These are phyloP conservation scores for Penicillium sclerotiorum DNA, from an alignment of 2,329 filamentous ascomycete genomes.

Conservation along the genomic window DNA sequence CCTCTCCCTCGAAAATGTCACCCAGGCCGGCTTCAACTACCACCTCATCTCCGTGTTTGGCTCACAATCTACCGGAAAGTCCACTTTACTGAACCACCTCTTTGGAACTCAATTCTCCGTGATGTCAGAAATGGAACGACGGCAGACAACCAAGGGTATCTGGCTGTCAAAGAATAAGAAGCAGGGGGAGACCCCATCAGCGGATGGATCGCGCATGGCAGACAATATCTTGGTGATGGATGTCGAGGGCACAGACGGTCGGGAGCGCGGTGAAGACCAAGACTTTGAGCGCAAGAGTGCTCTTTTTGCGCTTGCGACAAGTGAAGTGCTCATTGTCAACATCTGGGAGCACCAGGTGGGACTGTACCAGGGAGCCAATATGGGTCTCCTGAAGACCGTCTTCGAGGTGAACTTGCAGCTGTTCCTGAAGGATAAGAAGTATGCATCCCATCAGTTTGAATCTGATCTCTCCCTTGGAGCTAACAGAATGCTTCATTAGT, in stretches of 20 bases:
- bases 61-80: slow-evolving; percentile 97
- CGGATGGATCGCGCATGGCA: slow-evolving; percentile 69
- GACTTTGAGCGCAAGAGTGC: slow-evolving; percentile 99
- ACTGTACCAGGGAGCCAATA: slow-evolving; percentile 96
- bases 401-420: slow-evolving; percentile 98
- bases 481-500: slow-evolving; percentile 53
- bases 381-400: slow-evolving; percentile 97
- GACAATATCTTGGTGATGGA: slow-evolving; percentile 99
- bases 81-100: slow-evolving; percentile 90
- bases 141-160: slow-evolving; percentile 98
- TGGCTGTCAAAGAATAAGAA: slow-evolving; percentile 98
- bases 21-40: slow-evolving; percentile 95
- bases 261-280: slow-evolving; percentile 95
- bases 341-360: slow-evolving; percentile 99
- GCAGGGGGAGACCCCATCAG: slow-evolving; percentile 40
- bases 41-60: slow-evolving; percentile 99
- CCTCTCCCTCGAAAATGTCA: slow-evolving; percentile 75
- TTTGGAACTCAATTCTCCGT: slow-evolving; percentile 97
- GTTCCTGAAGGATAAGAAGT: slow-evolving; percentile 94
- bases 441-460: slow-evolving; percentile 36
- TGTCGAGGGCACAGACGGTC: slow-evolving; percentile 94
- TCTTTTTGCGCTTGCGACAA: slow-evolving; percentile 93
- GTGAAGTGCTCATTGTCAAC: slow-evolving; percentile 96
- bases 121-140: slow-evolving; percentile 91
- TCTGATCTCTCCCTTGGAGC: slow-evolving; percentile 2